Percentiles rank a stretch among this genome's conserved stretches.
phyloP scores from a whole-genome alignment of 345 rosid genomes.

The Chamaenerion angustifolium region DNA sequence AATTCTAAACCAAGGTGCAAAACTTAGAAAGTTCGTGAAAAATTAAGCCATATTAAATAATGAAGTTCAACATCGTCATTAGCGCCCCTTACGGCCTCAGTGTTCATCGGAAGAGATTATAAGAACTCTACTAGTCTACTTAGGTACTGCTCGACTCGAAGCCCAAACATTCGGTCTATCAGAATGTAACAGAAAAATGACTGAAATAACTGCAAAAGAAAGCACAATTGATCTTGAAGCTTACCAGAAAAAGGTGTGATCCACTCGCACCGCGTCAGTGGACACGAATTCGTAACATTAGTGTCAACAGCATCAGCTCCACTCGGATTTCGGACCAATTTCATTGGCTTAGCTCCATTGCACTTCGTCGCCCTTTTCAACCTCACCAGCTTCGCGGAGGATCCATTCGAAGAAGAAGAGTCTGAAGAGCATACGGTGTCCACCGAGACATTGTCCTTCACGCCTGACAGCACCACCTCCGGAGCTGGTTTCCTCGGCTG shows the following conservation, averaged over 20 bases:
- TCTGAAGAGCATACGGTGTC: slow-evolving; percentile 45
- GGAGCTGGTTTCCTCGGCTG: slow-evolving; percentile 20
- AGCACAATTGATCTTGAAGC: background rate
- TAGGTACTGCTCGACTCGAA: too few species aligned
- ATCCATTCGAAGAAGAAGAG: slow-evolving; percentile 30
- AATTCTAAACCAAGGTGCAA: too few species aligned
- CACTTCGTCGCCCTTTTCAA: slow-evolving; percentile 27
- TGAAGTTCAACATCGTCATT: too few species aligned
- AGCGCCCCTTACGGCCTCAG: too few species aligned
- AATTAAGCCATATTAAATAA: too few species aligned
- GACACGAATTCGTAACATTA: slow-evolving; percentile 18
- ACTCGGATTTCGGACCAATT: slow-evolving; percentile 11
- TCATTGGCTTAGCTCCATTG: slow-evolving; percentile 16
- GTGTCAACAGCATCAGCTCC: slow-evolving; percentile 15
- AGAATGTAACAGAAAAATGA: background rate
- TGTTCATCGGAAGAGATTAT: too few species aligned
- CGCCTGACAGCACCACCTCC: slow-evolving; percentile 24
- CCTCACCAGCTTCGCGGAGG: slow-evolving; percentile 23
- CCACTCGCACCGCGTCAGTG: slow-evolving; percentile 82
- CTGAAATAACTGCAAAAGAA: background rate
- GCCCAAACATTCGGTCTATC: too few species aligned
- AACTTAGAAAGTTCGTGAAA: too few species aligned
- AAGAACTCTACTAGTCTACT: too few species aligned
- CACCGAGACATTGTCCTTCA: slow-evolving; percentile 32
- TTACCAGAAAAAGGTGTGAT: slow-evolving; percentile 75